Evolutionary conservation across 352 stramenopile genomes (phyloP).

Genomic region (Phytopythium aichiense): DNA sequence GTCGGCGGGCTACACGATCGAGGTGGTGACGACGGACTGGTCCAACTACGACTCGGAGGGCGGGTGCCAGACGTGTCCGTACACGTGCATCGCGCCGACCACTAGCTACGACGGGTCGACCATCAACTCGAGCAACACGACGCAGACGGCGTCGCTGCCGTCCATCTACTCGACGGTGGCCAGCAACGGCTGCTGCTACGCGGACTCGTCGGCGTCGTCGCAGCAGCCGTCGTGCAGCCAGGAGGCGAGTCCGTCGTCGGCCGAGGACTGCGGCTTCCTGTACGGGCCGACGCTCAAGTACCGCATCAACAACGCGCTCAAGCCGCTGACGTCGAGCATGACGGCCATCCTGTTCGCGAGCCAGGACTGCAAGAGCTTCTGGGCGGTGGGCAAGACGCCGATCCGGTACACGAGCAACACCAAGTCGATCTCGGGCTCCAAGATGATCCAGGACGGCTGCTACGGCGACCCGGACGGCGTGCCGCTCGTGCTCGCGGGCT

Average conservation of each 20-base stretch:
- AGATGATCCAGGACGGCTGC: constrained; percentile 83
- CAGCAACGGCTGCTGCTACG: constrained; percentile 84
- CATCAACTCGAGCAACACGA: constrained; percentile 79
- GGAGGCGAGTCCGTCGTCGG: constrained; percentile 50
- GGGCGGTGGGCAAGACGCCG: constrained; percentile 69
- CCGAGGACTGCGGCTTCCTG: constrained; percentile 79
- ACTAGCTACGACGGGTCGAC: constrained; percentile 71
- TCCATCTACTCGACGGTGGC: constrained; percentile 64
- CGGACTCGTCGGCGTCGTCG: constrained; percentile 45
- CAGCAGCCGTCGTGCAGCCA: constrained; percentile 48
- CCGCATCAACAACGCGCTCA: constrained; percentile 66
- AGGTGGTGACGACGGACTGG: constrained; percentile 71
- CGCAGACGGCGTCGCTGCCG: constrained; percentile 59
- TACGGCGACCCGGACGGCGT: constrained; percentile 58
- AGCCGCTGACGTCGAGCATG: constrained; percentile 37
- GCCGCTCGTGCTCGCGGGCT: constrained; percentile 79
- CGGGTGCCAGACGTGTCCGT: constrained; percentile 83
- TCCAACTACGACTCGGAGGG: constrained; percentile 80
- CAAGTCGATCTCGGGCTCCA: constrained; percentile 67
- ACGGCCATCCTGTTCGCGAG: constrained; percentile 81
- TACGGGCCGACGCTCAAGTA: constrained; percentile 82
- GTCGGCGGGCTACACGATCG: constrained; percentile 57
- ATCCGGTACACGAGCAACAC: constrained; percentile 74
- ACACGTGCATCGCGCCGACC: constrained; percentile 74
- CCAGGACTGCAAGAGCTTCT: constrained; percentile 83